Percentiles rank a stretch among this genome's conserved stretches.
These are phyloP conservation scores for Fusarium euwallaceae DNA, from an alignment of 2,329 filamentous ascomycete genomes.

Conservation along the genomic window DNA sequence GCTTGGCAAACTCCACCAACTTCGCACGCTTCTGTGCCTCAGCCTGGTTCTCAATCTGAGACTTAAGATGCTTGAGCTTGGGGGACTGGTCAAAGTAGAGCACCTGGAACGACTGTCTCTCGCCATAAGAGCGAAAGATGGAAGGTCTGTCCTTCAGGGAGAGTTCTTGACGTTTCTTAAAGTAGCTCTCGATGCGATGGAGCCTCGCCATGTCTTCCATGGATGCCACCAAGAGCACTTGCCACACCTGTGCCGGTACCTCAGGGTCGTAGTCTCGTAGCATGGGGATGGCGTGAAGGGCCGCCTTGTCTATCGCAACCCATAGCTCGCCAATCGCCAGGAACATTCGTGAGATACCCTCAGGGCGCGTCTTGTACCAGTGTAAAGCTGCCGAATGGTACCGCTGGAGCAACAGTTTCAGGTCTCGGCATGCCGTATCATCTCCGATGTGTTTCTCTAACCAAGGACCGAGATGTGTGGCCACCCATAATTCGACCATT, in stretches of 20 bases:
- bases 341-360: conserved; percentile 66
- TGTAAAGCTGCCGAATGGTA: conserved; percentile 51
- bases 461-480: conserved; percentile 55
- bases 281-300: conserved; percentile 53
- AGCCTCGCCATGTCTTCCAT: conserved; percentile 62
- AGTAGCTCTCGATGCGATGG: conserved; percentile 60
- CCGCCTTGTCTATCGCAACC: conserved; percentile 66
- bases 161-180: neutral
- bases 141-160: neutral
- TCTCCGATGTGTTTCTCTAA: conserved; percentile 43
- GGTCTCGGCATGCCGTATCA: conserved; percentile 41
- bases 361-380: conserved; percentile 58
- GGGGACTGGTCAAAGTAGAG: conserved; percentile 32
- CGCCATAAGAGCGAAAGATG: conserved; percentile 36
- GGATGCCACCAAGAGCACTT: conserved; percentile 60
- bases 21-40: conserved; percentile 8
- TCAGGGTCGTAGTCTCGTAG: conserved; percentile 62
- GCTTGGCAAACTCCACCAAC: conserved; percentile 18
- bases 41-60: conserved; percentile 57
- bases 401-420: conserved; percentile 49
- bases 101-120: conserved; percentile 27
- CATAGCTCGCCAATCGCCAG: conserved; percentile 70
- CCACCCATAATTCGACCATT: conserved; percentile 65
- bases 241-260: conserved; percentile 55
- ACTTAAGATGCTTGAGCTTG: conserved; percentile 53